Percentiles rank a stretch among this genome's conserved stretches.
Conservation (phyloP, 164 flowering plant genomes). For the Kingdonia uniflora region DNA sequence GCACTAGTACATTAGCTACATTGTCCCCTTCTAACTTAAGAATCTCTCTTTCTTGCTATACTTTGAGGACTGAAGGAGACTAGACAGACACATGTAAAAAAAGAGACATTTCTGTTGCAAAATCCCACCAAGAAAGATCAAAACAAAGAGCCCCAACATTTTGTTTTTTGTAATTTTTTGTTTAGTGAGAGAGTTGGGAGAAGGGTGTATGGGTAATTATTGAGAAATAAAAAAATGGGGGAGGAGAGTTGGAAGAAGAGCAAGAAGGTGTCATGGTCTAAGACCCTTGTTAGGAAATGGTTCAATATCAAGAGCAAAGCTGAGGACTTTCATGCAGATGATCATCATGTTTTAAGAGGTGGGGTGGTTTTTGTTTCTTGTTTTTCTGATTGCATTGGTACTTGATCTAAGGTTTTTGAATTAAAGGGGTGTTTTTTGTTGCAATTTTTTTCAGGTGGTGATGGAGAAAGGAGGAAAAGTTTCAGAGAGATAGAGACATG, state of each 20-base stretch:
- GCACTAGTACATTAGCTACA: conserved; percentile 35
- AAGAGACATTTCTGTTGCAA: no score
- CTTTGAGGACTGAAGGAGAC: no score
- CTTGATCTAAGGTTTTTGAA: not conserved
- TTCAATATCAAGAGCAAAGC: conserved; percentile 75
- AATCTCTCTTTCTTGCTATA: conserved; percentile 21
- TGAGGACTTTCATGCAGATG: conserved; percentile 69
- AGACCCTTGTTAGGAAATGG: conserved; percentile 72
- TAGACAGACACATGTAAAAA: no score
- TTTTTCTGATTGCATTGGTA: not conserved
- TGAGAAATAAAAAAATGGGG: conserved; percentile 82
- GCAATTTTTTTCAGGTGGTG: conserved; percentile 38
- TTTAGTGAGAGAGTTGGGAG: no score
- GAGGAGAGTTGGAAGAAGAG: conserved; percentile 82
- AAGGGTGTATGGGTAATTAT: conserved; percentile 48
- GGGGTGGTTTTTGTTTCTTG: conserved; percentile 6
- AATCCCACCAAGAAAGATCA: no score
- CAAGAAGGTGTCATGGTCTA: conserved; percentile 97
- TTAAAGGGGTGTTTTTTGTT: not conserved
- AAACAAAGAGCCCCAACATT: no score
- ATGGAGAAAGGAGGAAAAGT: conserved; percentile 73
- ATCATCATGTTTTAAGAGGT: conserved; percentile 47
- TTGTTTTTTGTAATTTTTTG: no score
- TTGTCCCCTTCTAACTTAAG: conserved; percentile 37
- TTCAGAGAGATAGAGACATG: conserved; percentile 49